These are phyloP conservation scores for Gnaphalium uliginosum DNA, from an alignment of 129 eudicot genomes.

Conservation along the genomic window DNA sequence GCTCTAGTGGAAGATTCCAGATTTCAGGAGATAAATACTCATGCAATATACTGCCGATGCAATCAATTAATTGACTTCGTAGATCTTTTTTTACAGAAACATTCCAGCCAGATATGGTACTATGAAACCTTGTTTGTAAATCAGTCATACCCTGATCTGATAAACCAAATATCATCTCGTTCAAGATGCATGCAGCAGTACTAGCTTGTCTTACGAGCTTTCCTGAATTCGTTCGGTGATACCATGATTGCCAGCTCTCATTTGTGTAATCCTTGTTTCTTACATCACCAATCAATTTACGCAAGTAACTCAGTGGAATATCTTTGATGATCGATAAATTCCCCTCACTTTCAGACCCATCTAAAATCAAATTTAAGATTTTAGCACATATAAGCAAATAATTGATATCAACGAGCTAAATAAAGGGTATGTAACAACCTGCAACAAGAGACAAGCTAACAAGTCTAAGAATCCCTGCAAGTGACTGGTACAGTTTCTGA, in stretches of 20 bases:
- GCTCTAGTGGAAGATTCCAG: conserved; percentile 83
- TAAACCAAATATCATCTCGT: conserved; percentile 85
- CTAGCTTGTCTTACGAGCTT: conserved; percentile 87
- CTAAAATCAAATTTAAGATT: conserved; percentile 20
- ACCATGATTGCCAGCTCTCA: conserved; percentile 92
- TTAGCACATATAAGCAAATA: conserved; percentile 13
- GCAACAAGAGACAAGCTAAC: conserved; percentile 70
- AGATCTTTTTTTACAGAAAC: conserved; percentile 28
- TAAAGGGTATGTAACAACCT: conserved; percentile 42
- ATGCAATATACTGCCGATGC: conserved; percentile 80
- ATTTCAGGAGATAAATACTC: conserved; percentile 87
- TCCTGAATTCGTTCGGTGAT: conserved; percentile 66
- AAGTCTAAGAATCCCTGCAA: conserved; percentile 78
- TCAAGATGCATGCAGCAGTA: conserved; percentile 82
- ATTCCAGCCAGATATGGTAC: conserved; percentile 43
- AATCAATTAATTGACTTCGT: conserved; percentile 58
- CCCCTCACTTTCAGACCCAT: conserved; percentile 62
- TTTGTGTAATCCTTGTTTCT: conserved; percentile 56
- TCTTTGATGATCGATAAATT: conserved; percentile 65
- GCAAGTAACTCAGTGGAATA: conserved; percentile 75
- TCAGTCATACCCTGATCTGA: conserved; percentile 63
- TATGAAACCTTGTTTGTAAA: conserved; percentile 45
- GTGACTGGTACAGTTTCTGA: conserved; percentile 68
- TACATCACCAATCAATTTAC: conserved; percentile 67
- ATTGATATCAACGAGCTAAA: background rate